phyloP scores from a whole-genome alignment of 371 early-diverging fungal genomes.

The Encephalitozoon cuniculi region DNA sequence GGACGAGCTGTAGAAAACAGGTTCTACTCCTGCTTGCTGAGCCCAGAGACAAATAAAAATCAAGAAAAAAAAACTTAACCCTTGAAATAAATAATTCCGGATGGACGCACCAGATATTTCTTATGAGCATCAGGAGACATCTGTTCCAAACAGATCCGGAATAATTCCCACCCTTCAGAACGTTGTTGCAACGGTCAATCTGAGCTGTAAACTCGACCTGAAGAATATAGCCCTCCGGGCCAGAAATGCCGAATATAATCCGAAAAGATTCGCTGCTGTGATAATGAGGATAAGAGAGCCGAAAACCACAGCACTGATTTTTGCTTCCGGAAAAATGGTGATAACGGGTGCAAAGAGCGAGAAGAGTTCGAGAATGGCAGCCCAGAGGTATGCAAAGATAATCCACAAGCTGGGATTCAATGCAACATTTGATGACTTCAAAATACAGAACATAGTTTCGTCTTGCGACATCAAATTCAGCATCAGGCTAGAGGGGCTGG shows the following conservation, averaged over 20 bases:
- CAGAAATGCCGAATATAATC: conserved; percentile 99
- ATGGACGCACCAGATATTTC: conserved; percentile 11
- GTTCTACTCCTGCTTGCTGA: background rate
- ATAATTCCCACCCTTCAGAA: conserved; percentile 65
- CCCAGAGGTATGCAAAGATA: conserved; percentile 96
- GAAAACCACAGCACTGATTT: conserved; percentile 98
- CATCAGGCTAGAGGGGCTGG: conserved; percentile 94
- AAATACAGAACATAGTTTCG: conserved; percentile 99
- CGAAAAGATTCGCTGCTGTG: conserved; percentile 99
- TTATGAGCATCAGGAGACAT: conserved; percentile 15
- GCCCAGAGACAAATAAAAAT: background rate
- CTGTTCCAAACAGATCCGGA: conserved; percentile 28
- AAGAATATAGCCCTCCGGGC: conserved; percentile 98
- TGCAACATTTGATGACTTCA: conserved; percentile 95
- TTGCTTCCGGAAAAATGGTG: conserved; percentile 99
- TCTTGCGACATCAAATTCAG: conserved; percentile 98
- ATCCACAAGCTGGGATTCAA: conserved; percentile 96
- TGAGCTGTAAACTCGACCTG: conserved; percentile 93
- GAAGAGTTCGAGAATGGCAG: conserved; percentile 87
- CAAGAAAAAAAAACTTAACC: conserved; percentile 6
- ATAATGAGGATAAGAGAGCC: conserved; percentile 98
- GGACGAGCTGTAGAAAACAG: background rate
- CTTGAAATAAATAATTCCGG: conserved; percentile 8
- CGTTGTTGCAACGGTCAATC: conserved; percentile 98
- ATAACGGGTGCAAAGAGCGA: conserved; percentile 63